Evolutionary conservation across 129 eudicot genomes (phyloP), one percentile per base, ranked within the genome.

Genomic region (Tanacetum coccineum): DNA sequence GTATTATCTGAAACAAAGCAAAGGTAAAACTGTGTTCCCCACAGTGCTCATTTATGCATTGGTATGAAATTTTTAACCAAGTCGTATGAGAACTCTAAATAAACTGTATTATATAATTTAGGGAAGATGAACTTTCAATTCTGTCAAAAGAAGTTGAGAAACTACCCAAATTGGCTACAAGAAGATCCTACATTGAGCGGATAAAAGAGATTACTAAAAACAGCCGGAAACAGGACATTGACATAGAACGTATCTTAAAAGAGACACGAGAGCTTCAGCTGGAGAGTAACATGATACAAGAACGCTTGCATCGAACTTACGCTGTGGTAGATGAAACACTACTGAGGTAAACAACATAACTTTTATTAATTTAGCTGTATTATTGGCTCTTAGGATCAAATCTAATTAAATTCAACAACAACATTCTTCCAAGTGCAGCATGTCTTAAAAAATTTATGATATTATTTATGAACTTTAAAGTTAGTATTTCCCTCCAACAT

Each of bases 211-310:
- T 90, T 51, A 90, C 97, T 0, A 87, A 84, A 68, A 90, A 87
- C 72, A 82, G 97, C 77, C 67, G 85, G 71, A 90, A 90, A 76
- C 90, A 81, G 70, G 97, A 90, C 49, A 70, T 59, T 36, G 95
- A 90, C 76, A 80, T 87, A 78, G 91, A 87, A 66, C 67, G 76
- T 20, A 87, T 90, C 71, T 75, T 90, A 22, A 87, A 84, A 65
- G 95, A 90, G 22, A 87, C 97, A 2, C 81, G 92, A 77, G 97
- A 90, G 70, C 89, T 90, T 71, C 91, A 84, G 60, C 28, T 90
- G 59, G 97, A 87, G 79, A 90, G 95, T 71, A 90, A 90, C 57
- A 77, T 84, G 60, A 78, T 84, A 69, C 88, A 87, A 79, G 97
- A 90, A 76, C 80, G 97, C 65, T 80, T 90, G 63, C 80, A 80